A percentile compares a stretch with the other conserved stretches of the same genome.
Evolutionary conservation across 768 basidiomycete genomes (phyloP).

Genomic region (Cystobasidiopsis lactophilus): DNA sequence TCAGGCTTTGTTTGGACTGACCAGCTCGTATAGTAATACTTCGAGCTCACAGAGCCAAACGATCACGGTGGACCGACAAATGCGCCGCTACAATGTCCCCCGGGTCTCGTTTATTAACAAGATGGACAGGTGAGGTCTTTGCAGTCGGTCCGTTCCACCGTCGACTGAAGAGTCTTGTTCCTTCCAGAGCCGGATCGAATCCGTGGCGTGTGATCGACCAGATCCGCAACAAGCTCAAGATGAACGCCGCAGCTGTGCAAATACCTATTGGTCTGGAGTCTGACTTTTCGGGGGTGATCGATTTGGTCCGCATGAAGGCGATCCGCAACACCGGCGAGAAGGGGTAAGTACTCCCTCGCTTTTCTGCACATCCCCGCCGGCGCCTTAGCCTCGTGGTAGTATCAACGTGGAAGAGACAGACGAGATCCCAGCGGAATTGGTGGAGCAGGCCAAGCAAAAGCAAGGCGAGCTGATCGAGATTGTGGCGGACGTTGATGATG

Average conservation of each 20-base stretch:
- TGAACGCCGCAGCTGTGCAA: constrained; percentile 82
- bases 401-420: constrained; percentile 55
- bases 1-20: not conserved
- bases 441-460: constrained; percentile 57
- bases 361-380: not conserved
- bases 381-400: constrained; percentile 26
- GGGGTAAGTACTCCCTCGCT: constrained; percentile 36
- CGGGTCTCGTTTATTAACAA: constrained; percentile 94
- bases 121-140: constrained; percentile 58
- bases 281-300: constrained; percentile 71
- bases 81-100: constrained; percentile 89
- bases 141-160: too few relatives aligned
- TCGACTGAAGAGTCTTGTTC: not conserved
- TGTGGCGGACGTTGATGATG: constrained; percentile 88
- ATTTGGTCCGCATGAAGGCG: constrained; percentile 81
- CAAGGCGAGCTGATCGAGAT: constrained; percentile 79
- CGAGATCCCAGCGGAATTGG: constrained; percentile 59
- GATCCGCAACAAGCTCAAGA: constrained; percentile 71
- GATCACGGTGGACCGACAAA: constrained; percentile 95
- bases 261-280: constrained; percentile 83
- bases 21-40: not conserved
- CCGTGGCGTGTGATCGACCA: constrained; percentile 87
- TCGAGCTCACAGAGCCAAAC: constrained; percentile 55
- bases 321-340: constrained; percentile 86
- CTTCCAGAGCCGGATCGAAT: constrained; percentile 68